These are phyloP conservation scores for Capsella rubella DNA, from an alignment of 441 rosid genomes.

Conservation along the genomic window DNA sequence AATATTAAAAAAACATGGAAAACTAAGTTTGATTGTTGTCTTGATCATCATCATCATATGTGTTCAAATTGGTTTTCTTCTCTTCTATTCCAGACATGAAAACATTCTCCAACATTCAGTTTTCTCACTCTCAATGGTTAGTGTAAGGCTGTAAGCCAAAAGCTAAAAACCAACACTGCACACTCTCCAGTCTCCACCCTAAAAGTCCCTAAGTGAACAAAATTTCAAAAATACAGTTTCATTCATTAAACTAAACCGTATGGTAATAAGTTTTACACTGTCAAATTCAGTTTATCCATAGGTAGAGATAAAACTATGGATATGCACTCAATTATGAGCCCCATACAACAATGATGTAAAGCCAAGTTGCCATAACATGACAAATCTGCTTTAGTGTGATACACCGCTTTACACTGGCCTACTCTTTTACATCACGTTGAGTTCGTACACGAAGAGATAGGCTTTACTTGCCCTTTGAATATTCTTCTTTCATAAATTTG, in stretches of 20 bases:
- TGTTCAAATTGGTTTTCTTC: slow-evolving; percentile 7
- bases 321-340: not conserved
- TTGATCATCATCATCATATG: not conserved
- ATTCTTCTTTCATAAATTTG: slow-evolving; percentile 30
- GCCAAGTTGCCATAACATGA: slow-evolving; percentile 31
- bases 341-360: slow-evolving; percentile 13
- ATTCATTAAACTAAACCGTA: not conserved
- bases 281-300: not conserved
- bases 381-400: slow-evolving; percentile 24
- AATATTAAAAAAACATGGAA: not conserved
- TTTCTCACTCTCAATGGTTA: not conserved
- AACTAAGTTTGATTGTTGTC: not conserved
- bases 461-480: slow-evolving; percentile 27
- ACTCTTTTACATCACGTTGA: slow-evolving; percentile 23
- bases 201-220: not conserved
- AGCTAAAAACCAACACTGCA: not conserved
- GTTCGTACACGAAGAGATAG: slow-evolving; percentile 23
- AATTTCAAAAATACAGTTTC: not conserved
- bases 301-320: not conserved
- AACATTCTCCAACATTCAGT: slow-evolving; percentile 1
- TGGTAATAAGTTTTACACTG: not conserved
- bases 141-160: not conserved
- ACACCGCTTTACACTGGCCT: slow-evolving; percentile 18
- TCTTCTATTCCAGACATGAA: not conserved
- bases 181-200: not conserved